Conservation (phyloP, 2,329 filamentous ascomycete genomes). For the Colletotrichum coccodes region DNA sequence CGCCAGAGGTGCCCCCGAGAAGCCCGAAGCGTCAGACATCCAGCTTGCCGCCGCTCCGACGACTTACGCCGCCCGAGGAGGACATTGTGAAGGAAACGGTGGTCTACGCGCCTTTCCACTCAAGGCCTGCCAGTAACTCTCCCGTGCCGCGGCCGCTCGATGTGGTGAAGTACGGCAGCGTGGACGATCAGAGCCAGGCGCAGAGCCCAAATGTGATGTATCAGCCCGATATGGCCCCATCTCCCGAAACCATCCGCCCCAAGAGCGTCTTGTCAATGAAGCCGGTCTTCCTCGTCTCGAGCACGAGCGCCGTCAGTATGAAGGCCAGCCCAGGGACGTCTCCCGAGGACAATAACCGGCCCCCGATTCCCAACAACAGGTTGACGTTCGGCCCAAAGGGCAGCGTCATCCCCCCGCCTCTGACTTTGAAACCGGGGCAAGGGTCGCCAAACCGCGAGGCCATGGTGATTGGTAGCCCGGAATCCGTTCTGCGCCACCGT, state of each 20-base stretch:
- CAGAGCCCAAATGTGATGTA: constrained; percentile 18
- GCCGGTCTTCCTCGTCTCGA: constrained; percentile 27
- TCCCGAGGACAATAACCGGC: constrained; percentile 25
- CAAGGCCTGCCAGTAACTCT: constrained; percentile 16
- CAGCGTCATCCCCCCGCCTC: constrained; percentile 26
- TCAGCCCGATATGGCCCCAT: background rate
- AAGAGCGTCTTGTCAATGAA: constrained; percentile 34
- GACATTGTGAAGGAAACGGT: background rate
- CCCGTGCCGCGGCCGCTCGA: constrained; percentile 16
- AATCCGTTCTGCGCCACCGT: background rate
- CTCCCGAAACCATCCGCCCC: constrained; percentile 19
- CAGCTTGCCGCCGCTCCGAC: constrained; percentile 5
- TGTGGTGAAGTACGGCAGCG: background rate
- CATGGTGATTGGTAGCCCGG: background rate
- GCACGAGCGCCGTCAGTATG: constrained; percentile 30
- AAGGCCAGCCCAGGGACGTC: constrained; percentile 27
- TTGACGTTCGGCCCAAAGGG: constrained; percentile 19
- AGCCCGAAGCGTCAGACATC: constrained; percentile 15
- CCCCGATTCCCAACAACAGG: constrained; percentile 8
- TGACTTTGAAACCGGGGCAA: constrained; percentile 15
- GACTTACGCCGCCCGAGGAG: background rate
- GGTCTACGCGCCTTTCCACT: background rate
- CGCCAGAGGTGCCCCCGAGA: constrained; percentile 5
- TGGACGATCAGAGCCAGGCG: background rate
- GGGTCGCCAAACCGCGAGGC: background rate